Evolutionary conservation across 2,329 filamentous ascomycete genomes (phyloP), one percentile per base, ranked within the genome.

Genomic region (Stagonosporopsis rhizophila): DNA sequence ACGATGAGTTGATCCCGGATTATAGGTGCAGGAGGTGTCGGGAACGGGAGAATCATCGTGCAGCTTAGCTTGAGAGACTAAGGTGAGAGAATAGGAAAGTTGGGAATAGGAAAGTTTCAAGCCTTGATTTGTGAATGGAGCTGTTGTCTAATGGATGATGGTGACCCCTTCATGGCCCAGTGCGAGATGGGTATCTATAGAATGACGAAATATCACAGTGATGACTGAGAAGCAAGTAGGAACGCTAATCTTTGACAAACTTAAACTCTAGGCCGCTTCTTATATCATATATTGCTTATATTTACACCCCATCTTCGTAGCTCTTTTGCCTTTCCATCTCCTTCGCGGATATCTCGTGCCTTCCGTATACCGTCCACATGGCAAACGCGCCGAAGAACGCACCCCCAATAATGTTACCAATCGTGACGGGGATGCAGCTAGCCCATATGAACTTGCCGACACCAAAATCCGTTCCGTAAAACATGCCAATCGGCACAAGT

Each of bases 371-470:
- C 30, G 40, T 45, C 54, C 54, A 60, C 41, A 55, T 40, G n/a
- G 42, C 48, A 40, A 53, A 50, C 2, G 51, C 53, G 6, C 58
- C 42, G 25, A 60, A 60, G 37, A 60, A 50, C 1, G 58, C 40
- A 12, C 56, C 52, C 23, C 52, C 52, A 19, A 59, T 45, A 19
- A 59, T 53, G 12, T 56, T 59, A 1, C 52, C 48, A 22, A 53
- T 35, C 8, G 52, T 59, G 1, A 59, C 48, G 9, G 52, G 52
- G 15, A 59, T 53, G 42, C 48, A 59, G 22, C 44, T 52, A 12
- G 52, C 57, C 57, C 57, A 56, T 15, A 56, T 56, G 27, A 56
- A 59, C 23, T 56, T 52, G 5, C 52, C 52, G 23, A 56, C 52
- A 22, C 35, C 40, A 23, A 59, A 50, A 1, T 49, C 25, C 9